phyloP scores from a whole-genome alignment of 129 eudicot genomes.

The Oenanthe sinensis region DNA sequence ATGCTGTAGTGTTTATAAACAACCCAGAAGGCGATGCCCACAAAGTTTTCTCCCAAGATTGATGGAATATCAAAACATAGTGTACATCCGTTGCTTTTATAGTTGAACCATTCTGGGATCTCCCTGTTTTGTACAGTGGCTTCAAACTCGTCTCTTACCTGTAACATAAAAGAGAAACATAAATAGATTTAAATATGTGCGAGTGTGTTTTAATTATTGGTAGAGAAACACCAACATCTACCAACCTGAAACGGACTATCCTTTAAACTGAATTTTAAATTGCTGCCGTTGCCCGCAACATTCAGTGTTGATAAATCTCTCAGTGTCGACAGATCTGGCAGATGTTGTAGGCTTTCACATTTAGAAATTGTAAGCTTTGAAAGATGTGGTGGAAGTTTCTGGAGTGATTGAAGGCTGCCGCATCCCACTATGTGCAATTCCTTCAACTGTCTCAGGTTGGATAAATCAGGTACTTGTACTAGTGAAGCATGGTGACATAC shows the following conservation, averaged over 20 bases:
- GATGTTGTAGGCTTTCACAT: neutral
- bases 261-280: neutral
- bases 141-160: too few species aligned
- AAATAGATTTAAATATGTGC: too few species aligned
- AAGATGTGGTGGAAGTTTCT: neutral
- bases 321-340: neutral
- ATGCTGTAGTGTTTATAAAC: too few species aligned
- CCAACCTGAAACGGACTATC: neutral
- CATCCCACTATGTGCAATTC: neutral
- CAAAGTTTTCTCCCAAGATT: too few species aligned
- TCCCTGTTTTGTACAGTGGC: too few species aligned
- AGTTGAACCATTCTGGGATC: too few species aligned
- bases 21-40: too few species aligned
- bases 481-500: neutral
- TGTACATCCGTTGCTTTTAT: too few species aligned
- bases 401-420: neutral
- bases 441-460: neutral
- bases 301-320: neutral
- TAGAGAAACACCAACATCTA: neutral
- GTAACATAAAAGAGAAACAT: too few species aligned
- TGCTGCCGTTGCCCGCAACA: neutral
- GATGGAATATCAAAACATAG: too few species aligned
- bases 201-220: too few species aligned
- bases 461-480: neutral
- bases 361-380: neutral